These are phyloP conservation scores for Monosporozyma aquatica DNA, from an alignment of 805 yeast species.

Conservation along the genomic window DNA sequence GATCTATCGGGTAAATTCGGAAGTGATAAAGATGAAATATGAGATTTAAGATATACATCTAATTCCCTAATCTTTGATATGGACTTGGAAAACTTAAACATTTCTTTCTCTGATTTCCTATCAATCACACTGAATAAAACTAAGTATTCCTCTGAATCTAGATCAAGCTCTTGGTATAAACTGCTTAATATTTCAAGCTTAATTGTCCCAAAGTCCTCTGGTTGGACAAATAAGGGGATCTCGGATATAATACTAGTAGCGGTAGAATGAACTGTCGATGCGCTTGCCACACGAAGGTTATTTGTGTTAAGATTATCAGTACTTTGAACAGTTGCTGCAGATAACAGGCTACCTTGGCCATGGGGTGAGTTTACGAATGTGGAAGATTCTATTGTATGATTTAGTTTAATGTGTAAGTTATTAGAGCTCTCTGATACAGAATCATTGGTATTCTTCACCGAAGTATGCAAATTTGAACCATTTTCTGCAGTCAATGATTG, in stretches of 20 bases:
- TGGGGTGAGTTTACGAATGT: background rate
- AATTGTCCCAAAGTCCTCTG: slow-evolving; percentile 47
- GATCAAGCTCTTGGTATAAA: slow-evolving; percentile 31
- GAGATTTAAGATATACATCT: slow-evolving; percentile 51
- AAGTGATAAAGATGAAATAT: slow-evolving; percentile 38
- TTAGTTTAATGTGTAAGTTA: background rate
- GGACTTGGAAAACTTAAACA: slow-evolving; percentile 67
- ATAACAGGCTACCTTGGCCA: background rate
- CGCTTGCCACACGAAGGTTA: slow-evolving; percentile 8
- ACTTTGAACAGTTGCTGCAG: background rate
- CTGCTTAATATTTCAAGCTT: slow-evolving; percentile 43
- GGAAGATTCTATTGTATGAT: background rate
- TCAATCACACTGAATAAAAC: slow-evolving; percentile 58
- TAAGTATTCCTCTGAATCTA: slow-evolving; percentile 47
- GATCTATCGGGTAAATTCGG: slow-evolving; percentile 59
- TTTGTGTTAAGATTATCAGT: background rate
- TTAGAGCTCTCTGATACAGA: background rate
- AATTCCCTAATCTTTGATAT: slow-evolving; percentile 51
- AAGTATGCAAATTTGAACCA: background rate
- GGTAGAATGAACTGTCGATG: slow-evolving; percentile 9
- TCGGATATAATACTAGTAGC: slow-evolving; percentile 25
- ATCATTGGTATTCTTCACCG: slow-evolving; percentile 1
- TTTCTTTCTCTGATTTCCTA: slow-evolving; percentile 49
- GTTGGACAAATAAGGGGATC: slow-evolving; percentile 46
- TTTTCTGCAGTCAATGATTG: background rate